A percentile compares a stretch with the other conserved stretches of the same genome.
Conservation (phyloP, 192 early-diverging fungal genomes). For the Podila epicladia region DNA sequence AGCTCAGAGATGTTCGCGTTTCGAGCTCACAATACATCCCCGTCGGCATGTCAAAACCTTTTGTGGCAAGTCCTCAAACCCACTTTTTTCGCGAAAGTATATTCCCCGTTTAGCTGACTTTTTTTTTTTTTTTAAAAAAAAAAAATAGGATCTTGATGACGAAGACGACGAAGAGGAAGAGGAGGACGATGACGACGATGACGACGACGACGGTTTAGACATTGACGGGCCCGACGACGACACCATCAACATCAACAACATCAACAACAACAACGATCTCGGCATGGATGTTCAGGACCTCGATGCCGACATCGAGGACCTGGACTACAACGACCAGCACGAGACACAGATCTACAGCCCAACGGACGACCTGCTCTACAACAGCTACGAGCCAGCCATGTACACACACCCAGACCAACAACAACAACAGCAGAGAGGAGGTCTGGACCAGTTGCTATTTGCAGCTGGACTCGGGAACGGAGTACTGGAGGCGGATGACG, state of each 20-base stretch:
- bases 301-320: neutral
- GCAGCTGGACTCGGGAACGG: no score
- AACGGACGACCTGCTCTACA: neutral
- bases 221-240: neutral
- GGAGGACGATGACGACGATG: neutral
- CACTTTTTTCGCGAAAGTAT: neutral
- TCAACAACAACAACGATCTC: neutral
- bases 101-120: neutral
- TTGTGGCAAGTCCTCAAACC: neutral
- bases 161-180: constrained; percentile 8
- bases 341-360: neutral
- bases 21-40: constrained; percentile 31
- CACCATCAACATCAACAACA: neutral
- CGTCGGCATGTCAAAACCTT: constrained; percentile 17
- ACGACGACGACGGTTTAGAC: constrained; percentile 1
- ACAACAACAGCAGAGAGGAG: neutral
- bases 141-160: neutral
- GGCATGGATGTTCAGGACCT: neutral
- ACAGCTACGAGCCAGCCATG: neutral
- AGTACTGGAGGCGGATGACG: no score
- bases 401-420: neutral
- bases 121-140: neutral
- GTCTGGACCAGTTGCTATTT: neutral
- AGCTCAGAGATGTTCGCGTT: constrained; percentile 6
- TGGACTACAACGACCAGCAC: neutral